A percentile compares a stretch with the other conserved stretches of the same genome.
Evolutionary conservation across 805 yeast genomes (phyloP).

Genomic region (Pichia scutulata): DNA sequence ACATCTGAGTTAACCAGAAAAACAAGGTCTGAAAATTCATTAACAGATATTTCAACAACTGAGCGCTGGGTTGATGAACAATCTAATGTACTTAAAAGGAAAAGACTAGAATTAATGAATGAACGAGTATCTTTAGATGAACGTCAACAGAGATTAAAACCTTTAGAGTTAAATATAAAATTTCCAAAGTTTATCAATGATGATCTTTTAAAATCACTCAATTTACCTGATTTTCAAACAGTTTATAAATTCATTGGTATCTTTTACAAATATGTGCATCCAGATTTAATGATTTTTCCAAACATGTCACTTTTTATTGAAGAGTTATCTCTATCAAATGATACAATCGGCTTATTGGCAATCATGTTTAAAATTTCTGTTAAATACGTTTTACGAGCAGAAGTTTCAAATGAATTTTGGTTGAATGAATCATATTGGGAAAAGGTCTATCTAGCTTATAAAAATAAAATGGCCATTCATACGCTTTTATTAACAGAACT

Average conservation of each 20-base stretch:
- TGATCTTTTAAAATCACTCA: slow-evolving; percentile 25
- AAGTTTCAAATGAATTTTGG: slow-evolving; percentile 20
- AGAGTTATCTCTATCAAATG: slow-evolving; percentile 26
- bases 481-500: slow-evolving; percentile 24
- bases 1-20: background rate
- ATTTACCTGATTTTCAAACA: slow-evolving; percentile 31
- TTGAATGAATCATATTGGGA: slow-evolving; percentile 33
- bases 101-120: background rate
- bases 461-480: slow-evolving; percentile 24
- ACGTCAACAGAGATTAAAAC: slow-evolving; percentile 1
- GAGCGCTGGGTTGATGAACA: slow-evolving; percentile 23
- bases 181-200: slow-evolving; percentile 20
- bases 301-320: slow-evolving; percentile 26
- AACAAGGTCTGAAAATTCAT: background rate
- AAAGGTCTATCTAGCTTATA: slow-evolving; percentile 27
- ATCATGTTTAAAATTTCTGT: slow-evolving; percentile 31
- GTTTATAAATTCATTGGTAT: slow-evolving; percentile 30
- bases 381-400: slow-evolving; percentile 25
- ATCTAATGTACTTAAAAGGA: slow-evolving; percentile 2
- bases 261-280: slow-evolving; percentile 35
- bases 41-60: slow-evolving; percentile 12
- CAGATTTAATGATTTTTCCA: slow-evolving; percentile 31
- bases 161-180: background rate
- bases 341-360: slow-evolving; percentile 19
- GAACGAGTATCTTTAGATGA: background rate